Evolutionary conservation across 139 green algal genomes (phyloP), one percentile per base, ranked within the genome.

Genomic region (Micractinium conductrix): DNA sequence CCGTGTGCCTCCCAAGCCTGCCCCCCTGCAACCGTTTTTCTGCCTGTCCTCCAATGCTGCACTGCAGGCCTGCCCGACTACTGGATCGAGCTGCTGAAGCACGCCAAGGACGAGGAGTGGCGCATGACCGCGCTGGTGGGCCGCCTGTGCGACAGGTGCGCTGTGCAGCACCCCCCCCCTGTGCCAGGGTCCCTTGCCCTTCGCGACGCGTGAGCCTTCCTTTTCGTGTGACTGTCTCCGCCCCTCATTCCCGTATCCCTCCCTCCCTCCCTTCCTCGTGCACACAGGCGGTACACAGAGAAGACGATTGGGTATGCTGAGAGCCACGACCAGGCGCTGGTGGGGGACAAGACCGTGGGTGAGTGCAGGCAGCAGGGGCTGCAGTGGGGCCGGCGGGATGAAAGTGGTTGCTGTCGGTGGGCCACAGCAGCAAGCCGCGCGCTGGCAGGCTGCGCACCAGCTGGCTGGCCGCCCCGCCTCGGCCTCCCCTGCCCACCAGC

Each of bases 251-350:
- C n/a, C n/a, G n/a, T n/a, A n/a, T n/a, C n/a, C n/a, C n/a, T n/a
- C n/a, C n/a, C n/a, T n/a, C n/a, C n/a, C n/a, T n/a, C n/a, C n/a
- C n/a, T n/a, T n/a, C n/a, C n/a, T n/a, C n/a, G n/a, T n/a, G n/a
- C 74, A 22, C 78, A 37, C 81, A 91, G 95, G 75, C 83, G 95
- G 3, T 96, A 94, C 89, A 92, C 85, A 0, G 96, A 98, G 86
- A 85, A 87, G 38, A 97, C 92, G 5, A 90, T 98, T 42, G 94
- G 87, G 5, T 98, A 98, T 85, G 90, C 90, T 4, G 94, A 98
- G 89, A 91, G 82, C 74, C 96, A 98, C 83, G 94, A 98, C 89
- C 96, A 98, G 92, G 94, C 92, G 26, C 85, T 98, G 74, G 96
- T 98, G 43, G 91, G 93, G 2, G 93, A 92, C 78, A 70, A 93